Evolutionary conservation across 2,329 filamentous ascomycete species (phyloP).

Genomic region (Didymella keratinophila): DNA sequence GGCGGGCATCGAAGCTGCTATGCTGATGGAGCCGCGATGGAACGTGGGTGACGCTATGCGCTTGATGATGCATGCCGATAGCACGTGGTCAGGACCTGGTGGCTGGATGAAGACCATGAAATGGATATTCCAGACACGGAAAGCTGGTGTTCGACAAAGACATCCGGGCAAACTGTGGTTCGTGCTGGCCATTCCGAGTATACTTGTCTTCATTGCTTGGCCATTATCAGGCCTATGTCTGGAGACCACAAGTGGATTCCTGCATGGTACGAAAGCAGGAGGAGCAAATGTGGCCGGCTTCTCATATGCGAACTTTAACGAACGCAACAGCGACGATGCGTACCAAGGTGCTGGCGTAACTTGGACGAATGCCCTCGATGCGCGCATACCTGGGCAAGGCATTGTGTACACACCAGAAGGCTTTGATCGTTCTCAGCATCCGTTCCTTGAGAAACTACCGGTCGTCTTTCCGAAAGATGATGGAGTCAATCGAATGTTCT

Average conservation of each 20-base stretch:
- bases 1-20: conserved; percentile 18
- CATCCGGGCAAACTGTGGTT: neutral
- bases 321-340: neutral
- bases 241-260: neutral
- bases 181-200: neutral
- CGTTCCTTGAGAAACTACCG: neutral
- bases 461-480: neutral
- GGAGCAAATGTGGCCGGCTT: neutral
- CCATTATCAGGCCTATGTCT: conserved; percentile 1
- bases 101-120: conserved; percentile 23
- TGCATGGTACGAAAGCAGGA: neutral
- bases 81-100: conserved; percentile 20
- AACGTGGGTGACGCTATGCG: conserved; percentile 17
- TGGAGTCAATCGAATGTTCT: neutral
- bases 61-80: conserved; percentile 23
- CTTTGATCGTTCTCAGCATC: neutral
- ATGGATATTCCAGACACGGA: conserved; percentile 9
- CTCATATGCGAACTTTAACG: conserved; percentile 5
- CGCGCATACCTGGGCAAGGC: neutral
- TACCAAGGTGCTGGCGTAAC: neutral
- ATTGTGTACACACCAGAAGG: neutral
- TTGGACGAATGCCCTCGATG: neutral
- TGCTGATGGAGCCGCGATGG: conserved; percentile 22
- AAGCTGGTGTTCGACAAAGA: neutral
- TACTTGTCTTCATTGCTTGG: neutral